Percentiles rank a stretch among this genome's conserved stretches.
phyloP scores from a whole-genome alignment of 208 protist species.

The Crithidia fasciculata region DNA sequence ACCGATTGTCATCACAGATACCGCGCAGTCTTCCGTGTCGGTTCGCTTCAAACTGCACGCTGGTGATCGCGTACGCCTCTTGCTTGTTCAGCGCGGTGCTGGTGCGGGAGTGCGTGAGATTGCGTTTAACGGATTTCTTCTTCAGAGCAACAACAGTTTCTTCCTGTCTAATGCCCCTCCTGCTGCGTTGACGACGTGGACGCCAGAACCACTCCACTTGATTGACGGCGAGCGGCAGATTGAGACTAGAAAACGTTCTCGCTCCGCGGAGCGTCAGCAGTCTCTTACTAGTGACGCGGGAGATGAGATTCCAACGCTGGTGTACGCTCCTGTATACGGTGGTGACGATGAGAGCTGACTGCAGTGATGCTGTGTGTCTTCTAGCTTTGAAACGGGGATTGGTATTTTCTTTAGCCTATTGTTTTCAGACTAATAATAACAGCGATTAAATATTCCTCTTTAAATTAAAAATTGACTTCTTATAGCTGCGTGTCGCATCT shows the following conservation, averaged over 20 bases:
- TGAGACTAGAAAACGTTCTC: conserved; percentile 18
- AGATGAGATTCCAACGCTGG: conserved; percentile 48
- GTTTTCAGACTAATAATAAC: too few relatives aligned
- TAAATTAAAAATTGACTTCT: too few relatives aligned
- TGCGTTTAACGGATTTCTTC: conserved; percentile 18
- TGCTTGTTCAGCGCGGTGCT: conserved; percentile 13
- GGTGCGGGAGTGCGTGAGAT: conserved; percentile 17
- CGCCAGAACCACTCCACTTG: conserved; percentile 11
- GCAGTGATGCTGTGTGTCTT: conserved; percentile 2
- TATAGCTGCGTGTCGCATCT: too few relatives aligned
- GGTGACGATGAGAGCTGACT: conserved; percentile 73
- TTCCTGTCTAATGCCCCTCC: not conserved
- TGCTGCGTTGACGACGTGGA: conserved; percentile 24
- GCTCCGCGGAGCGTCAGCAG: not conserved
- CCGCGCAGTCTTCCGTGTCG: conserved; percentile 2
- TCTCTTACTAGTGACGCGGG: not conserved
- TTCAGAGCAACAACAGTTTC: conserved; percentile 8
- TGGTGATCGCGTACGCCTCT: conserved; percentile 11
- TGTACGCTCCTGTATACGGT: conserved; percentile 58
- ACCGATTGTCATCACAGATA: conserved; percentile 18
- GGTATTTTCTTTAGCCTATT: too few relatives aligned
- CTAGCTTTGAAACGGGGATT: not conserved
- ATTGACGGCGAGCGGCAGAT: not conserved
- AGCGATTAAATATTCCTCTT: too few relatives aligned
- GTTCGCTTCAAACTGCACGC: conserved; percentile 13